A percentile compares a stretch with the other conserved stretches of the same genome.
Conservation (phyloP, 2,329 filamentous ascomycete species). For the Aulographum hederae region DNA sequence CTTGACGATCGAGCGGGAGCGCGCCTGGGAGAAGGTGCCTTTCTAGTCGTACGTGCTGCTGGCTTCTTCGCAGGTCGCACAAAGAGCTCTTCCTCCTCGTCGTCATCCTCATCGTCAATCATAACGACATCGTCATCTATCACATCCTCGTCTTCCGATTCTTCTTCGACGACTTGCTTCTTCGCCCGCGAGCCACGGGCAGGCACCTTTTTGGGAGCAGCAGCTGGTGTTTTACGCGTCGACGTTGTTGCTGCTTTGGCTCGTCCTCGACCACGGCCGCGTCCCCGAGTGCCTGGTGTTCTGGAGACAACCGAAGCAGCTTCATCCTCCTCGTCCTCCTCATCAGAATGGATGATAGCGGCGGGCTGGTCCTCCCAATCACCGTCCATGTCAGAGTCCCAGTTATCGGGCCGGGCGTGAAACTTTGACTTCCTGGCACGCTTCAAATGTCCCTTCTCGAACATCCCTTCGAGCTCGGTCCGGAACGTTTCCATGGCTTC, state of each 20-base stretch:
- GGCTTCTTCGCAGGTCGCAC: slow-evolving; percentile 13
- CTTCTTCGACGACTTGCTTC: slow-evolving; percentile 21
- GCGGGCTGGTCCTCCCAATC: slow-evolving; percentile 66
- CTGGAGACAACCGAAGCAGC: slow-evolving; percentile 13
- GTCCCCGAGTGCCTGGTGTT: slow-evolving; percentile 22
- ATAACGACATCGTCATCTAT: slow-evolving; percentile 16
- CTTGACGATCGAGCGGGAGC: slow-evolving; percentile 9
- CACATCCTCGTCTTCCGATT: slow-evolving; percentile 21
- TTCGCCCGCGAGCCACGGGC: slow-evolving; percentile 21
- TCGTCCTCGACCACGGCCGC: slow-evolving; percentile 23
- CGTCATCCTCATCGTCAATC: slow-evolving; percentile 23
- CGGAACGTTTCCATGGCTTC: slow-evolving; percentile 58
- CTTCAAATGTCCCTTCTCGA: slow-evolving; percentile 40
- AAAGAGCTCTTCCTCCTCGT: slow-evolving; percentile 25
- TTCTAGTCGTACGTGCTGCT: slow-evolving; percentile 8
- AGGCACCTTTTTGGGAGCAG: slow-evolving; percentile 18
- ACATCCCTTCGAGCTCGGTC: slow-evolving; percentile 50
- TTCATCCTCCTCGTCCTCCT: slow-evolving; percentile 21
- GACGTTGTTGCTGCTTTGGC: slow-evolving; percentile 21
- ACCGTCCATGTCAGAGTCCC: slow-evolving; percentile 83
- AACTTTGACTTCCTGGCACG: slow-evolving; percentile 35
- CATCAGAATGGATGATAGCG: slow-evolving; percentile 37
- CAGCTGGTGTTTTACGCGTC: slow-evolving; percentile 16
- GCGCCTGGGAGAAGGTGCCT: slow-evolving; percentile 9
- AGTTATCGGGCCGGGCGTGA: slow-evolving; percentile 60